Percentiles rank a stretch among this genome's conserved stretches.
phyloP scores from a whole-genome alignment of 2,329 filamentous ascomycete species.

The Neopestalotiopsis rosae region DNA sequence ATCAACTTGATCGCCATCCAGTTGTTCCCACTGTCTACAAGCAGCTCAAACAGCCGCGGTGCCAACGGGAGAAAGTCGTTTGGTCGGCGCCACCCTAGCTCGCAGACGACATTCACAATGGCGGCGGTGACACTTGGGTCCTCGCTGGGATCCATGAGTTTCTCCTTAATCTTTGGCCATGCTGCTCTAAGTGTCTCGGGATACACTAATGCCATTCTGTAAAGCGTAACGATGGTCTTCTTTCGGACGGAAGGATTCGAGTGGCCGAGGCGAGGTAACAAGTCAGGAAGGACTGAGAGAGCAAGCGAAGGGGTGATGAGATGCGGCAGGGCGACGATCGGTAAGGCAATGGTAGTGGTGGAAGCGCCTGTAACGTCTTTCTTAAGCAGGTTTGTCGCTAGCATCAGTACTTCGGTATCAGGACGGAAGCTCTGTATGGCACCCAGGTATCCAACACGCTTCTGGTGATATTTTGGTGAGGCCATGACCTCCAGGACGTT shows the following conservation, averaged over 20 bases:
- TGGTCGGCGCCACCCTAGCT: conserved; percentile 91
- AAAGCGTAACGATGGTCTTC: conserved; percentile 94
- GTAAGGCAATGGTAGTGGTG: conserved; percentile 80
- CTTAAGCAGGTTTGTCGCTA: conserved; percentile 95
- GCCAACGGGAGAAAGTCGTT: conserved; percentile 93
- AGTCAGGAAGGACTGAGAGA: conserved; percentile 84
- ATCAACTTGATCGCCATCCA: conserved; percentile 99
- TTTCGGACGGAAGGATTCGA: conserved; percentile 87
- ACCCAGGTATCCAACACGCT: conserved; percentile 91
- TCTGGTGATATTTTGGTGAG: conserved; percentile 91
- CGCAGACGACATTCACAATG: conserved; percentile 96
- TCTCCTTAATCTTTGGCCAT: conserved; percentile 97
- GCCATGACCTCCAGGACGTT: conserved; percentile 99
- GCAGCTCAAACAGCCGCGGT: conserved; percentile 86
- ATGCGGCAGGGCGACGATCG: conserved; percentile 89
- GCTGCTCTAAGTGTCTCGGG: conserved; percentile 90
- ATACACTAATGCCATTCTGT: conserved; percentile 92
- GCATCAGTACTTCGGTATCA: conserved; percentile 96
- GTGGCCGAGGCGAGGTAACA: conserved; percentile 86
- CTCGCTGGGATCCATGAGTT: conserved; percentile 86
- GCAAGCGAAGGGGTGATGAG: conserved; percentile 92
- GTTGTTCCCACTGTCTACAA: conserved; percentile 93
- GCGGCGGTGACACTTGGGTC: conserved; percentile 93
- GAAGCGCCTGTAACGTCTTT: conserved; percentile 83
- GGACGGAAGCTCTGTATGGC: conserved; percentile 95